A percentile compares a stretch with the other conserved stretches of the same genome.
phyloP scores from a whole-genome alignment of 805 yeast species.

The Spathaspora girioi region DNA sequence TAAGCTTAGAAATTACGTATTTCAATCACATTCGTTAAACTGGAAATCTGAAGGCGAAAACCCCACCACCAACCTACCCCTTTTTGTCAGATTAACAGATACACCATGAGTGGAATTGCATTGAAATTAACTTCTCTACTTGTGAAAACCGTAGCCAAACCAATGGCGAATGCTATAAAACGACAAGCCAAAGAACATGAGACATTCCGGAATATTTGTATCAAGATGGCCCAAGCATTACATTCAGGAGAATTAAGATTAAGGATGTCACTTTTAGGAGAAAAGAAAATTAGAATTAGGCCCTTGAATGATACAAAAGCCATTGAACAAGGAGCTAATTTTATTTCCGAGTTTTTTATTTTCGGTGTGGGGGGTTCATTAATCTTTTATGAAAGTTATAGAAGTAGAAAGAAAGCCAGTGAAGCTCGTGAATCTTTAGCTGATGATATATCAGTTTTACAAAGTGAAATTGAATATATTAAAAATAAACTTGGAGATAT shows the following conservation, averaged over 20 bases:
- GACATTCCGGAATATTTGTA: slow-evolving; percentile 57
- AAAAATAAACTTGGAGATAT: slow-evolving; percentile 45
- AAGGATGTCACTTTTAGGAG: slow-evolving; percentile 58
- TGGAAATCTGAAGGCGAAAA: background rate
- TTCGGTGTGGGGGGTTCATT: slow-evolving; percentile 78
- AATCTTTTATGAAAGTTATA: slow-evolving; percentile 65
- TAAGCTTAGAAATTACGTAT: background rate
- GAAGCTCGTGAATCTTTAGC: slow-evolving; percentile 59
- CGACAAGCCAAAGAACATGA: slow-evolving; percentile 74
- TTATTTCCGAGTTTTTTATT: slow-evolving; percentile 72
- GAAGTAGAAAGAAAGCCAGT: slow-evolving; percentile 63
- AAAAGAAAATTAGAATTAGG: slow-evolving; percentile 51
- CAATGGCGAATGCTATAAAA: slow-evolving; percentile 68
- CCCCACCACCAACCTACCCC: background rate
- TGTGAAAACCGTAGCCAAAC: slow-evolving; percentile 74
- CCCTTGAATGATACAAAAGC: slow-evolving; percentile 83
- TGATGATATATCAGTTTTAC: slow-evolving; percentile 69
- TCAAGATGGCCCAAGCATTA: slow-evolving; percentile 65
- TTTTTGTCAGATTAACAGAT: background rate
- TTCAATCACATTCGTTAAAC: background rate
- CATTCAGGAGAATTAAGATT: slow-evolving; percentile 64
- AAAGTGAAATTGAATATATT: slow-evolving; percentile 63
- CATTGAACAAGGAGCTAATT: slow-evolving; percentile 75
- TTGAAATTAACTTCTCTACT: slow-evolving; percentile 69
- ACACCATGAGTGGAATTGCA: slow-evolving; percentile 71